phyloP scores from a whole-genome alignment of 352 stramenopile genomes.

The Bremia lactucae region DNA sequence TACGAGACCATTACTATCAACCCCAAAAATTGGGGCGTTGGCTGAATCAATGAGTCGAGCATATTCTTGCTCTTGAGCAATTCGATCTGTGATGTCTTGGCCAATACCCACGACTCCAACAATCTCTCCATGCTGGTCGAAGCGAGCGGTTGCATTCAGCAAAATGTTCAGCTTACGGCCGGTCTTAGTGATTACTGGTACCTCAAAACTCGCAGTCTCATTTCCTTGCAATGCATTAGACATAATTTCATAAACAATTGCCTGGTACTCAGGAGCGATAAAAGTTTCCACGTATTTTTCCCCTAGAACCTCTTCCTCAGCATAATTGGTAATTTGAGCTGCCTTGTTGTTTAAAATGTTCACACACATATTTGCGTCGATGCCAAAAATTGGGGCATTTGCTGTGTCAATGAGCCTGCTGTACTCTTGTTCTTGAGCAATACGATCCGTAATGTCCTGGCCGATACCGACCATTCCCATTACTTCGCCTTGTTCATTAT shows the following conservation, averaged over 20 bases:
- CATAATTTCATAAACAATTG: constrained; percentile 59
- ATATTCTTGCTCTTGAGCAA: too few species aligned
- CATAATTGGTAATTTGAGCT: constrained; percentile 75
- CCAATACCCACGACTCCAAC: constrained; percentile 60
- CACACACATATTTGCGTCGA: constrained; percentile 34
- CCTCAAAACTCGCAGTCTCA: constrained; percentile 62
- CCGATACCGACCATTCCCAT: too few species aligned
- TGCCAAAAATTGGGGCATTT: constrained; percentile 48
- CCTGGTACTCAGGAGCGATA: constrained; percentile 60
- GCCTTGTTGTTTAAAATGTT: constrained; percentile 71
- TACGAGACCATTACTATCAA: constrained; percentile 47
- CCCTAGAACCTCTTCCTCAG: constrained; percentile 59
- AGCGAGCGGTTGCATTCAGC: constrained; percentile 63
- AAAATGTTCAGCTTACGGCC: constrained; percentile 59
- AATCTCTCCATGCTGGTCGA: constrained; percentile 52
- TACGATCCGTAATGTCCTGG: too few species aligned
- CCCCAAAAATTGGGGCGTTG: constrained; percentile 82
- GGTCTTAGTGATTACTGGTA: constrained; percentile 61
- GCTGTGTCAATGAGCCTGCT: constrained; percentile 40
- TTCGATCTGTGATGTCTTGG: too few species aligned
- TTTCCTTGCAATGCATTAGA: constrained; percentile 45
- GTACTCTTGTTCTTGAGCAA: too few species aligned
- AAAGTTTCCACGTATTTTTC: constrained; percentile 73
- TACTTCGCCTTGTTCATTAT: too few species aligned
- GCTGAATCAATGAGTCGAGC: constrained; percentile 57